Percentiles rank a stretch among this genome's conserved stretches.
Evolutionary conservation across 495 filamentous ascomycete genomes (phyloP).

Genomic region (Penicillium longicatenatum): DNA sequence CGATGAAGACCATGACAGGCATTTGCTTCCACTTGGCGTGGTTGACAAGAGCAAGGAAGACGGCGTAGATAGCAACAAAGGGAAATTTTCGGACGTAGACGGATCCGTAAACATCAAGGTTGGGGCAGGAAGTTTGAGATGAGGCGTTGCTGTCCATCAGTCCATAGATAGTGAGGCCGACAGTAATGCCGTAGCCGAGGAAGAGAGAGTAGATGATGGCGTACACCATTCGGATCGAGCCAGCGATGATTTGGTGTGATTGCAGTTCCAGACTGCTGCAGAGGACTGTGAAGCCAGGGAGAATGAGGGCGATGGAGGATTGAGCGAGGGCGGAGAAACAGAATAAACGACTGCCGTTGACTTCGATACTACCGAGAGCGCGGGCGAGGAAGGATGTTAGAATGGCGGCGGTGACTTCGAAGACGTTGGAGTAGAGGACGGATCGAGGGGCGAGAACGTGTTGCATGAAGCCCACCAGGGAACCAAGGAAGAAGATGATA

Average conservation of each 20-base stretch:
- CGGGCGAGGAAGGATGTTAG: slow-evolving; percentile 85
- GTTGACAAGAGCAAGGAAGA: slow-evolving; percentile 84
- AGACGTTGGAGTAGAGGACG: slow-evolving; percentile 80
- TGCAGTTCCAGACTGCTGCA: slow-evolving; percentile 87
- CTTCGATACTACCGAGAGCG: slow-evolving; percentile 75
- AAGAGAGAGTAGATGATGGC: slow-evolving; percentile 94
- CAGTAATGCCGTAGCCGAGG: slow-evolving; percentile 92
- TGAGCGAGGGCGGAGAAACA: slow-evolving; percentile 93
- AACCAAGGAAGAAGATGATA: slow-evolving; percentile 81
- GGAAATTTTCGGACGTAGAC: slow-evolving; percentile 53
- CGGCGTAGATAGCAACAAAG: slow-evolving; percentile 71
- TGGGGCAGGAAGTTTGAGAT: slow-evolving; percentile 65
- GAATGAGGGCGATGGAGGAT: slow-evolving; percentile 86
- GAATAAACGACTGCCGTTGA: slow-evolving; percentile 53
- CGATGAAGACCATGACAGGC: slow-evolving; percentile 82
- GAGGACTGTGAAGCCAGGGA: slow-evolving; percentile 85
- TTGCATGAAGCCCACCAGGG: slow-evolving; percentile 78
- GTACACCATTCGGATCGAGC: slow-evolving; percentile 93
- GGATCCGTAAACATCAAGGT: slow-evolving; percentile 51
- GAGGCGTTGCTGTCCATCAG: slow-evolving; percentile 75
- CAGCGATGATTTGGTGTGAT: slow-evolving; percentile 82
- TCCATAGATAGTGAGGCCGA: slow-evolving; percentile 88
- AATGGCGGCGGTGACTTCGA: slow-evolving; percentile 84
- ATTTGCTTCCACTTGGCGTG: slow-evolving; percentile 89
- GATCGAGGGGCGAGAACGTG: slow-evolving; percentile 77